These are phyloP conservation scores for Ilyonectria destructans DNA, from an alignment of 2,329 filamentous ascomycete species.

Conservation along the genomic window DNA sequence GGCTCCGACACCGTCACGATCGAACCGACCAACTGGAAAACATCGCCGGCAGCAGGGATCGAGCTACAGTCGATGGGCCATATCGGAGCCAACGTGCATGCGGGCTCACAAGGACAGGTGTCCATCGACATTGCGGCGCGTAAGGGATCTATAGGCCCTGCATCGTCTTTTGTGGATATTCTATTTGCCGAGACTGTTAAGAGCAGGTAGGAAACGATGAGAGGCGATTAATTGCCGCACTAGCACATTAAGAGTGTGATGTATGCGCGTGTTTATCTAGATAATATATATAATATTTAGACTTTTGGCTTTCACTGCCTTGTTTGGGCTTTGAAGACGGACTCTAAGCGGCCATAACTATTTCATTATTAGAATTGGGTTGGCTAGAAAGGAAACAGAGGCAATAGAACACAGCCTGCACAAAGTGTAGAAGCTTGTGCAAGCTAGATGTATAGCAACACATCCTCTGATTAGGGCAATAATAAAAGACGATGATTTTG, in stretches of 20 bases:
- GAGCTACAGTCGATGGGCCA: slow-evolving; percentile 47
- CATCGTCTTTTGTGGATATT: slow-evolving; percentile 45
- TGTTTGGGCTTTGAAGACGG: too few relatives aligned
- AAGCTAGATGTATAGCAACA: too few relatives aligned
- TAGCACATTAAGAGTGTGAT: not conserved
- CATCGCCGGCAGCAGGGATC: slow-evolving; percentile 36
- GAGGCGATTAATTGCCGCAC: not conserved
- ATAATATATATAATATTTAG: too few relatives aligned
- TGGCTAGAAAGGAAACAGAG: too few relatives aligned
- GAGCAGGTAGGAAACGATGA: not conserved
- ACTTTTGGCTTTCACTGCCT: too few relatives aligned
- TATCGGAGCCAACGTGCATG: slow-evolving; percentile 44
- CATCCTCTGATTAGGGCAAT: too few relatives aligned
- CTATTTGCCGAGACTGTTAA: slow-evolving; percentile 48
- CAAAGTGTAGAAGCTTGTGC: too few relatives aligned
- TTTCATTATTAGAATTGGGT: too few relatives aligned
- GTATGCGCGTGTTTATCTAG: too few relatives aligned
- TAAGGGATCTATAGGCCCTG: slow-evolving; percentile 34
- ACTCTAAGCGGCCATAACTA: too few relatives aligned
- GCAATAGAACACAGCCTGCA: too few relatives aligned
- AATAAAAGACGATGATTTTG: too few relatives aligned
- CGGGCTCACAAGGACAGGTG: slow-evolving; percentile 23
- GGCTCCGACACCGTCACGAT: not conserved
- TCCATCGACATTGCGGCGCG: slow-evolving; percentile 36
- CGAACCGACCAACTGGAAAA: slow-evolving; percentile 24